Conservation (phyloP, 2,329 filamentous ascomycete species). For the Plectosphaerella plurivora region DNA sequence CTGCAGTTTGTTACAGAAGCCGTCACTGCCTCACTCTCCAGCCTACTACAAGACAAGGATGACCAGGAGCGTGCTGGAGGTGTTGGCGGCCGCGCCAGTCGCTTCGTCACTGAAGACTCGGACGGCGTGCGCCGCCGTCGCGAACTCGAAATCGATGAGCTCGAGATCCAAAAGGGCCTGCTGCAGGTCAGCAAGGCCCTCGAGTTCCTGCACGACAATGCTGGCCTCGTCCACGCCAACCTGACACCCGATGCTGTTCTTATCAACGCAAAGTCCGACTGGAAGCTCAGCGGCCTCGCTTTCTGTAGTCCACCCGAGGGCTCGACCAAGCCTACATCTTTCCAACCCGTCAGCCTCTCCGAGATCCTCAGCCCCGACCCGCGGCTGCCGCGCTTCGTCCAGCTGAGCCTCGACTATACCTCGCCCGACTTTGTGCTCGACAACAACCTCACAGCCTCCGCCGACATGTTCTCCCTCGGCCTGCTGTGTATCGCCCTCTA, state of each 20-base stretch:
- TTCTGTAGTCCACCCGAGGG: conserved; percentile 81
- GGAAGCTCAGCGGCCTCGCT: conserved; percentile 94
- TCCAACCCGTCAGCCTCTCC: conserved; percentile 75
- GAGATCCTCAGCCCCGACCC: conserved; percentile 84
- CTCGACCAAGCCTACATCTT: conserved; percentile 68
- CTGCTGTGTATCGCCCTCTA: conserved; percentile 86
- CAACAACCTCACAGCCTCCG: conserved; percentile 74
- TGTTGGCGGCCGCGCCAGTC: conserved; percentile 65
- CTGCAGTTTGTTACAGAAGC: conserved; percentile 94
- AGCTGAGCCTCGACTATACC: conserved; percentile 87
- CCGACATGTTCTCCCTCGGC: conserved; percentile 93
- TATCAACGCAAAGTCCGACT: conserved; percentile 95
- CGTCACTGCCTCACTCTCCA: conserved; percentile 82
- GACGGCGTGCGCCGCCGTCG: conserved; percentile 68
- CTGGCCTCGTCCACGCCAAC: conserved; percentile 89
- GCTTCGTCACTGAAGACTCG: conserved; percentile 75
- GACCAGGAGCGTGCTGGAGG: conserved; percentile 71
- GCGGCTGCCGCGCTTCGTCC: conserved; percentile 74
- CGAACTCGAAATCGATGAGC: conserved; percentile 90
- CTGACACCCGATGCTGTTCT: conserved; percentile 90
- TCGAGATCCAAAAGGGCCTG: conserved; percentile 95
- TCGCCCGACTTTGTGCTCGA: conserved; percentile 95
- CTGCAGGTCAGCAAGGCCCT: conserved; percentile 90
- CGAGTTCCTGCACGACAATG: conserved; percentile 93
- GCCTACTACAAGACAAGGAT: conserved; percentile 81